A percentile compares a stretch with the other conserved stretches of the same genome.
Evolutionary conservation across 129 eudicot genomes (phyloP).

Genomic region (Smallanthus sonchifolius): DNA sequence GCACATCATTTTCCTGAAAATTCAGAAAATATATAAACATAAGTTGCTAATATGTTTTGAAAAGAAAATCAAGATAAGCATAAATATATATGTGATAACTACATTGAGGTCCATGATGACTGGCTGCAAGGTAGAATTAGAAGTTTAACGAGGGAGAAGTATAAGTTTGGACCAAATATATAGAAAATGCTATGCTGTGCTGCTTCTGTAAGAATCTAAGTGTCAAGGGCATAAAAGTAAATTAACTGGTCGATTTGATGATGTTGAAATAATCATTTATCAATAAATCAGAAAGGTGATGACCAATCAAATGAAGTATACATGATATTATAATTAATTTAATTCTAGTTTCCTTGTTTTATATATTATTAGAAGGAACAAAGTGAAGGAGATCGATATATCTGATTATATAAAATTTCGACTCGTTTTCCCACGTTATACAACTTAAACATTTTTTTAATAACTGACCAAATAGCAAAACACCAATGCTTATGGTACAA

Average conservation of each 20-base stretch:
- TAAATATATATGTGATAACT: neutral
- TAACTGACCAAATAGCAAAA: too few relatives aligned
- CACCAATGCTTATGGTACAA: too few relatives aligned
- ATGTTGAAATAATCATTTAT: neutral
- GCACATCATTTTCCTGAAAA: constrained; percentile 41
- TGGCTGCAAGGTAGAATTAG: constrained; percentile 10
- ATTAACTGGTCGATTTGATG: neutral
- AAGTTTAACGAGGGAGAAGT: constrained; percentile 10
- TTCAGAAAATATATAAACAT: neutral
- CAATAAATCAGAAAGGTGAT: neutral
- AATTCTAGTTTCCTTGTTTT: neutral
- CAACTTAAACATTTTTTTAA: too few relatives aligned
- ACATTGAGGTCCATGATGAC: constrained; percentile 27
- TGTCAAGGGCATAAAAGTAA: constrained; percentile 28
- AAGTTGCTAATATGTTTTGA: neutral
- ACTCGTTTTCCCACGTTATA: too few relatives aligned
- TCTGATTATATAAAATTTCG: too few relatives aligned
- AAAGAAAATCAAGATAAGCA: neutral
- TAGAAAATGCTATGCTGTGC: constrained; percentile 2
- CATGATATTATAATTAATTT: neutral
- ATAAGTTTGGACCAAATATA: constrained; percentile 19
- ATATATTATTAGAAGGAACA: neutral
- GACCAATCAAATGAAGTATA: neutral
- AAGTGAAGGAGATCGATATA: neutral
- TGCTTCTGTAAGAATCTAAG: constrained; percentile 8